phyloP scores from a whole-genome alignment of 2,329 filamentous ascomycete species.

The Phialophora expanda region DNA sequence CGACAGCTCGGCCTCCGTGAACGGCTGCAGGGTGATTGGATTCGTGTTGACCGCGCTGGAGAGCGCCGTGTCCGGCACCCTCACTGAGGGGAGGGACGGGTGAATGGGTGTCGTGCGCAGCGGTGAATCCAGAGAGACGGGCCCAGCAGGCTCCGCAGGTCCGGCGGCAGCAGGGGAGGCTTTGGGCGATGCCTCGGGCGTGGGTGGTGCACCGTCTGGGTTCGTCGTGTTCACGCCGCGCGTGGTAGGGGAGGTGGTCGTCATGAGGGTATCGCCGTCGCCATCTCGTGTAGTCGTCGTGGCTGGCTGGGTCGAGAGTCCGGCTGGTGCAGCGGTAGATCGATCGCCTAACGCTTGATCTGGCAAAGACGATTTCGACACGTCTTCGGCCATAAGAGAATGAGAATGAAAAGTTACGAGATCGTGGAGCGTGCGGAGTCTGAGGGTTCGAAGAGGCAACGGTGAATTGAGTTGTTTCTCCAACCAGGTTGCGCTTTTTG shows the following conservation, averaged over 20 bases:
- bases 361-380: conserved; percentile 5
- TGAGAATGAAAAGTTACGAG: background rate
- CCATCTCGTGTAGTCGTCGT: conserved; percentile 4
- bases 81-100: conserved; percentile 29
- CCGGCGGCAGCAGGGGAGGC: background rate
- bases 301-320: background rate
- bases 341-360: background rate
- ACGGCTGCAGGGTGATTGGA: conserved; percentile 36
- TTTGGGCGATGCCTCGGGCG: background rate
- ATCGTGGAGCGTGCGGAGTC: background rate
- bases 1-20: conserved; percentile 34
- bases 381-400: conserved; percentile 20
- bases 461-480: background rate
- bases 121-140: conserved; percentile 34
- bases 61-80: conserved; percentile 25
- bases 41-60: conserved; percentile 26
- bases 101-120: conserved; percentile 36
- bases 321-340: conserved; percentile 6
- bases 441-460: background rate
- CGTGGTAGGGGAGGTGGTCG: conserved; percentile 14
- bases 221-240: background rate
- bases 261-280: conserved; percentile 16
- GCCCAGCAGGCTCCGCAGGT: background rate
- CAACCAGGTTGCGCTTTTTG: background rate
- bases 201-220: conserved; percentile 8